Evolutionary conservation across 2,329 filamentous ascomycete genomes (phyloP).

Genomic region (Cladosporium oxysporum): DNA sequence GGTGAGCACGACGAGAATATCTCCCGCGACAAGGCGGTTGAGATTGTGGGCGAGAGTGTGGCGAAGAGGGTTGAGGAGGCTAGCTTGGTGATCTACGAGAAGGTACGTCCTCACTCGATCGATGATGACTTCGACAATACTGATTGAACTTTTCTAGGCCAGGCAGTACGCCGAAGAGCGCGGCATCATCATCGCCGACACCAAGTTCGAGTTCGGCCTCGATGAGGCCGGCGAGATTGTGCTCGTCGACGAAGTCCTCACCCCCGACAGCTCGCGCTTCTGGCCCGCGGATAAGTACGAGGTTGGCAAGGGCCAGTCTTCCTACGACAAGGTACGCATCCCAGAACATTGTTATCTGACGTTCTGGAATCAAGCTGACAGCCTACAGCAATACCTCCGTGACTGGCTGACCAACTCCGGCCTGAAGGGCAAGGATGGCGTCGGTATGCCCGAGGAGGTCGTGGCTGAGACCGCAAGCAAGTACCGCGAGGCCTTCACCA

Average conservation of each 20-base stretch:
- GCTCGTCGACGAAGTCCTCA: constrained; percentile 81
- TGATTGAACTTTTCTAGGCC: constrained; percentile 42
- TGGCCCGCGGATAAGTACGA: constrained; percentile 76
- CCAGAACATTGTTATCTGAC: not conserved
- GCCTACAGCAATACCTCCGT: constrained; percentile 55
- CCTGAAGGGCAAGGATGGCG: constrained; percentile 72
- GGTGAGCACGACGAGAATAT: constrained; percentile 88
- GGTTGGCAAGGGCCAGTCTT: constrained; percentile 72
- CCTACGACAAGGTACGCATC: constrained; percentile 71
- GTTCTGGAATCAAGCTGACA: constrained; percentile 22
- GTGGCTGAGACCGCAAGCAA: constrained; percentile 67
- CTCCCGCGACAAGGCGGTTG: constrained; percentile 61
- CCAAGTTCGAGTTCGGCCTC: constrained; percentile 75
- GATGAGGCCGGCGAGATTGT: constrained; percentile 66
- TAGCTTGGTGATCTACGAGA: constrained; percentile 64
- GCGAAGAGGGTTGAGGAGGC: constrained; percentile 67
- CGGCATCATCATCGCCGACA: constrained; percentile 76
- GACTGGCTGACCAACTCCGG: constrained; percentile 77
- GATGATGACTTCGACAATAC: not conserved
- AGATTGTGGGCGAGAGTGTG: constrained; percentile 66
- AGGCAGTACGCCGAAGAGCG: constrained; percentile 64
- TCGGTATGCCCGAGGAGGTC: constrained; percentile 72
- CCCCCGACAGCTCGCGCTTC: constrained; percentile 75
- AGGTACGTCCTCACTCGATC: constrained; percentile 38
- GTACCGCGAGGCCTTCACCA: constrained; percentile 75